Evolutionary conservation across 2,329 filamentous ascomycete genomes (phyloP), one percentile per base, ranked within the genome.

Genomic region (Botryosphaeria agaves): DNA sequence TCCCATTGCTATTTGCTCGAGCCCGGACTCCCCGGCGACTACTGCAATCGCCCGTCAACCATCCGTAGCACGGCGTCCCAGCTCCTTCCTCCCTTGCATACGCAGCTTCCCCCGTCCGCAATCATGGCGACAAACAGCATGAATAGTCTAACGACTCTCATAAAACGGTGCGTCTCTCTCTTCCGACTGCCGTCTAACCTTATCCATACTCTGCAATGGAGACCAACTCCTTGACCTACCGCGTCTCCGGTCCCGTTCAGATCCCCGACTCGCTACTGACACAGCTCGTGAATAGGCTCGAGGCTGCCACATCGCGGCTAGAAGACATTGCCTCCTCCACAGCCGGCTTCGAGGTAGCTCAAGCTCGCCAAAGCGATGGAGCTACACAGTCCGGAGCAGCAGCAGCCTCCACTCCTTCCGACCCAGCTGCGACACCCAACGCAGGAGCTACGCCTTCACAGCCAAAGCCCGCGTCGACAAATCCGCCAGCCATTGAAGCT

Each of bases 71-170:
- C n/a, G n/a, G n/a, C n/a, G n/a, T n/a, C n/a, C n/a, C n/a, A n/a
- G n/a, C n/a, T 30, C 41, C 33, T 36, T 36, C 29, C 40, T 39
- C 35, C 42, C 40, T 43, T 48, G 43, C 41, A 25, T 29, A 14
- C 24, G 24, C 21, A 21, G 27, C 32, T 28, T 14, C 24, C 25
- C 17, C 12, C 15, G 12, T 9, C 40, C 41, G 41, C 48, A 46
- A 56, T 36, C 38, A 85, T 85, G 78, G 71, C 76, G 41, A 61
- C 73, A 38, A 80, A 69, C 58, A 81, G 84, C 47, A 94, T 95
- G 83, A 76, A 95, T 59, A 95, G 93, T 53, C 63, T 98, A 38
- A 91, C 84, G 20, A 98, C 89, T 32, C 72, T 98, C 48, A 94
- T 98, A 63, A 98, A 98, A 70, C 75, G 89, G 89, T 95, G 70